Evolutionary conservation across 371 early-diverging fungal species (phyloP), one percentile per base, ranked within the genome.

Genomic region (Nosema muscidifuracis): DNA sequence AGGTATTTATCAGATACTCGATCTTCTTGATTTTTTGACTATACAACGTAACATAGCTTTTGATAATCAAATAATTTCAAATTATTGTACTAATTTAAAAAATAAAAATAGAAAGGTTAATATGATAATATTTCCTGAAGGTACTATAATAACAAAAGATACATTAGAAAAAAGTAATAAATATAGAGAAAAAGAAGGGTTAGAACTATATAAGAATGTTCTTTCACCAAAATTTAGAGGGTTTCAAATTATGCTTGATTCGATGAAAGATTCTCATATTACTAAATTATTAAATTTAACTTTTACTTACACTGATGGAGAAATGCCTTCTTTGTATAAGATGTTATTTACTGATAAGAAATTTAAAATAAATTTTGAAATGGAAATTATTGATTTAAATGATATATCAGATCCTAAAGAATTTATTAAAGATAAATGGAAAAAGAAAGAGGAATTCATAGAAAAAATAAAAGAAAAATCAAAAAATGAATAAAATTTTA

Each of bases 151-250:
- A 55, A 34, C 61, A 40, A 43, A 65, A 60, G 30, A 55, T 22
- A 75, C 69, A 18, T 18, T 47, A 30, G 42, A 44, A 24, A 73
- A 85, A 84, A 78, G 85, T 43, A 87, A 87, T 80, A 81, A 79
- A 51, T 91, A 87, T 80, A 83, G 87, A 20, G 73, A 78, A 51
- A 75, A 84, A 53, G 83, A 85, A 16, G 85, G 85, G 7, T 80
- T 88, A 50, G 85, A 86, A 10, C 72, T 87, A 2, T 79, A 89
- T 74, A 80, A 86, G 24, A 82, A 91, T 77, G 86, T 91, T 0
- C 74, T 91, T 60, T 79, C 87, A 74, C 92, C 92, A 18, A 80
- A 90, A 53, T 88, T 87, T 18, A 90, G 89, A 69, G 92, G 92
- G 4, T 89, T 90, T 77, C 55, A 74, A 44, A 12, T 76, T 18